Base-by-base conservation (phyloP, 192 early-diverging fungal genomes). In the Funneliformis mosseae region DNA sequence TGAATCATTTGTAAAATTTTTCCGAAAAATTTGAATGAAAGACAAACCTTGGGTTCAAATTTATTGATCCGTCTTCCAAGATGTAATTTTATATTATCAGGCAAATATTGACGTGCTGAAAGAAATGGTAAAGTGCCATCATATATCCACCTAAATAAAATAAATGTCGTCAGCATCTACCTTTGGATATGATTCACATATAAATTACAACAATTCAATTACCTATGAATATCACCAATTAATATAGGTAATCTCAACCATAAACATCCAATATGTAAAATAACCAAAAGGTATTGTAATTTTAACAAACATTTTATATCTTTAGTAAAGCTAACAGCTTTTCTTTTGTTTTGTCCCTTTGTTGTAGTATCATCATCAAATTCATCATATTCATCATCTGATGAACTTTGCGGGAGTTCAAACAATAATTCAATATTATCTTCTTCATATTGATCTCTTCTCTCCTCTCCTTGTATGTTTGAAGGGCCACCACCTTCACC, bases 191-290 rank as follows among this genome's bases (percentile, higher is more conserved):
- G 55, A 59, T 11, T 74, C 8, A 43, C 12, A 3, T 10, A 18
- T 42, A 41, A 12, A 28, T 28, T 66, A 28, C 18, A 12, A 5
- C 2, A 18, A 74, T 48, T 38, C 33, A 18, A 25, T 50, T 62
- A 76, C 74, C 66, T 21, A 39, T 46, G 8, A 67, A 79, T 41
- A 68, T 79, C 77, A 23, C 2, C 38, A 21, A 69, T 63, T 48
- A 79, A 18, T 42, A 79, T 69, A 41, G 77, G 77, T 28, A 64
- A n/a, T 50, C 77, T 66, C 38, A 79, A 48, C 62, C 66, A 79
- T 18, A 79, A 11, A 69, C 63, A 66, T 9, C 77, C 77, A 38
- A 69, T 38, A 68, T 79, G 45, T 33, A 66, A 48, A 23, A 79
- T 46, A 38, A n/a, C 18, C 16, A 79, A 50, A 23, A 75, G 4